phyloP scores from a whole-genome alignment of 495 filamentous ascomycete species.

The Trichodelitschia bisporula region DNA sequence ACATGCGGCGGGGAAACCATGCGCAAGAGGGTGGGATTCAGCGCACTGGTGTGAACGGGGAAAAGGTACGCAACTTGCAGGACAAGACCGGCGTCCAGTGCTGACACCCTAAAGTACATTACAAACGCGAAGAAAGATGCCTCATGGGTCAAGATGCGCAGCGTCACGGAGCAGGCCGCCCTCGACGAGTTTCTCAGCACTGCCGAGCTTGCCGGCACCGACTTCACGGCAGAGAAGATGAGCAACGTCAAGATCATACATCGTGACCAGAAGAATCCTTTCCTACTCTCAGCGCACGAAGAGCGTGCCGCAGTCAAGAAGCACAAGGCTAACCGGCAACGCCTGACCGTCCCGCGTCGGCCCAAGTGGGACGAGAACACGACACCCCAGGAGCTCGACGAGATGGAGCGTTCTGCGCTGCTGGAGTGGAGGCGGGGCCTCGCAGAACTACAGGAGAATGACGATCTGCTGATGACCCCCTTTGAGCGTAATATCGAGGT shows the following conservation, averaged over 20 bases:
- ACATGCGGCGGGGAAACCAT: slow-evolving; percentile 18
- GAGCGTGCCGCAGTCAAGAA: slow-evolving; percentile 55
- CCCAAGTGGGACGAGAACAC: slow-evolving; percentile 73
- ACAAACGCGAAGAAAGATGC: slow-evolving; percentile 40
- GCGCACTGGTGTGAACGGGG: slow-evolving; percentile 10
- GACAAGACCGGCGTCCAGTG: background rate
- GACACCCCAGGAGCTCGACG: slow-evolving; percentile 58
- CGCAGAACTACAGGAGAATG: slow-evolving; percentile 74
- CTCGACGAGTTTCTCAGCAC: slow-evolving; percentile 72
- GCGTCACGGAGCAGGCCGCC: slow-evolving; percentile 88
- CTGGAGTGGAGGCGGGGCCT: slow-evolving; percentile 75
- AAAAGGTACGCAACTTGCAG: slow-evolving; percentile 7
- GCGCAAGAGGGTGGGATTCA: slow-evolving; percentile 9
- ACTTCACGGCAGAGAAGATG: slow-evolving; percentile 97
- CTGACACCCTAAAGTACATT: slow-evolving; percentile 10
- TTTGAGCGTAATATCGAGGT: slow-evolving; percentile 97
- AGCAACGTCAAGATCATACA: slow-evolving; percentile 98
- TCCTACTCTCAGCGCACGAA: slow-evolving; percentile 68
- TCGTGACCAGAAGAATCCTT: slow-evolving; percentile 82
- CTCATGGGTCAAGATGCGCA: slow-evolving; percentile 88
- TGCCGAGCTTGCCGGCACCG: slow-evolving; percentile 85
- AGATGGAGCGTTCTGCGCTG: slow-evolving; percentile 54
- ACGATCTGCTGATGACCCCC: slow-evolving; percentile 91
- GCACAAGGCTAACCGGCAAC: slow-evolving; percentile 49
- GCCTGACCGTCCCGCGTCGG: slow-evolving; percentile 71